Base-by-base conservation (phyloP, 306 rosid species). In the Canavalia ensiformis region DNA sequence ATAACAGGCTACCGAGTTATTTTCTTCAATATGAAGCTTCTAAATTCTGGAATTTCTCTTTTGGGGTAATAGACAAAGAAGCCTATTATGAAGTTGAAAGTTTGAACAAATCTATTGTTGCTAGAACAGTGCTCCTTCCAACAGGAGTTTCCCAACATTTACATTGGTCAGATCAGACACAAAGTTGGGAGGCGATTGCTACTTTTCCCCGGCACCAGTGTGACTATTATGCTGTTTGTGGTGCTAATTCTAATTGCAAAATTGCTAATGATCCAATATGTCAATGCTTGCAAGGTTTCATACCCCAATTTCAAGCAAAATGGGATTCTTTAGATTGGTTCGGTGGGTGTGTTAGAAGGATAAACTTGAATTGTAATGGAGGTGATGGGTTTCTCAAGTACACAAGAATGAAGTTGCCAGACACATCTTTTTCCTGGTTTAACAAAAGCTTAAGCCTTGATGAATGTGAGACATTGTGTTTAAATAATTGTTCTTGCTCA, bases 401-500 rank as follows among this genome's bases (percentile, higher is more conserved):
- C 12, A 29, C 55, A 64, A 66, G 75, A 65, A 33, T 65, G 2
- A 68, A 77, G 66, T 51, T 77, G 54, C 75, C 75, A 66, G 75
- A 77, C 35, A 77, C 82, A 6, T 34, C 82, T 2, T 18, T 73
- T 2, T 76, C 81, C 1, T 39, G 75, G 82, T 52, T 50, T 66
- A 4, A 66, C 7, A 52, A 39, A 44, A 77, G 45, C 34, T 1
- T 6, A 72, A 68, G 12, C 18, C 76, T 42, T 9, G 58, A 67
- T 4, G 81, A 80, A 28, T 84, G 85, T 18, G 37, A 60, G 56
- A 72, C 46, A n/a, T 3, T 39, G 10, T 85, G 88, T 56, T 35
- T 57, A 59, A 63, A 74, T 1, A 54, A 63, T 25, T 81, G 82
- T 5, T 80, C 72, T 2, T 18, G 25, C 25, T 18, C 25, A 18